These are phyloP conservation scores for Termitomyces sp. DNA, from an alignment of 768 basidiomycete species.

Conservation along the genomic window DNA sequence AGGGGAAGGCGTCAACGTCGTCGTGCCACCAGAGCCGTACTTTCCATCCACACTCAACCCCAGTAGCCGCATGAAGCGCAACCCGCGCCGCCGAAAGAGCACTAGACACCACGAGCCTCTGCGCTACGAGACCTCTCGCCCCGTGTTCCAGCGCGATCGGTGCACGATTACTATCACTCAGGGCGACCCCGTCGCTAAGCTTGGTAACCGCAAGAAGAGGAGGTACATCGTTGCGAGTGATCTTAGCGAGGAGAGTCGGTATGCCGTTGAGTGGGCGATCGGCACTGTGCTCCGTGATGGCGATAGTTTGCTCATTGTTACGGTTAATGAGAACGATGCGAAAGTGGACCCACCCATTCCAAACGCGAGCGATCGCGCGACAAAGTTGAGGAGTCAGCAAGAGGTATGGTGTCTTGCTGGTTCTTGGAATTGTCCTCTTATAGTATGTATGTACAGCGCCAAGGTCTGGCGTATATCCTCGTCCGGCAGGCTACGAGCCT, in stretches of 20 bases:
- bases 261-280: constrained; percentile 97
- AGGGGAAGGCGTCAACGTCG: constrained; percentile 90
- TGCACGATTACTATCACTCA: constrained; percentile 90
- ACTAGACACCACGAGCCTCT: constrained; percentile 63
- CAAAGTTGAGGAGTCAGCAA: constrained; percentile 86
- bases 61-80: constrained; percentile 37
- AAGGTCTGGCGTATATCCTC: constrained; percentile 85
- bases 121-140: constrained; percentile 67
- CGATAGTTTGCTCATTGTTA: constrained; percentile 90
- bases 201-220: constrained; percentile 53
- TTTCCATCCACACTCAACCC: constrained; percentile 72
- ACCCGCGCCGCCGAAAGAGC: constrained; percentile 59
- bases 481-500: constrained; percentile 86
- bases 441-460: constrained; percentile 52
- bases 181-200: constrained; percentile 68
- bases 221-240: constrained; percentile 93
- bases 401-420: constrained; percentile 51
- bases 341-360: constrained; percentile 78
- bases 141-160: constrained; percentile 85
- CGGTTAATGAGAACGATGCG: constrained; percentile 87
- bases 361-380: constrained; percentile 69
- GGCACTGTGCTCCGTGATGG: constrained; percentile 95
- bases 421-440: not conserved
- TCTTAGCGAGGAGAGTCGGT: constrained; percentile 89
- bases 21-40: constrained; percentile 81